These are phyloP conservation scores for Plasmodiophora brassicae DNA, from an alignment of 208 protist genomes.

Conservation along the genomic window DNA sequence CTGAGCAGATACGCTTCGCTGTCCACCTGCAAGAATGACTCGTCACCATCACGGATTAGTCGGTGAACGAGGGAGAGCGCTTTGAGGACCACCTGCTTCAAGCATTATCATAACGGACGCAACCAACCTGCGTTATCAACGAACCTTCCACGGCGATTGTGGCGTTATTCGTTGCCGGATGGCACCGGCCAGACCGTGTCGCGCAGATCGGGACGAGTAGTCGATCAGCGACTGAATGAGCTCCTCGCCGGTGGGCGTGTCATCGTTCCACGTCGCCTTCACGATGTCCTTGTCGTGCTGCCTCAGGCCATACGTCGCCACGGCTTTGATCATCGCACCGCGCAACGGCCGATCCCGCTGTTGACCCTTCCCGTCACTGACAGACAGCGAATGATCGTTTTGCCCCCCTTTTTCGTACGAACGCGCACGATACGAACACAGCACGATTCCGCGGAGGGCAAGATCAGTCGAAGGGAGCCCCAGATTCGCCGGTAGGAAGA, in stretches of 20 bases:
- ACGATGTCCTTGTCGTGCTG: not conserved
- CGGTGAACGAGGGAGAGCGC: not conserved
- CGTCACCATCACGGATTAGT: not conserved
- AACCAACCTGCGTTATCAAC: not conserved
- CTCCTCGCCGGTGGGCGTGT: not conserved
- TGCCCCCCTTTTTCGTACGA: too few relatives aligned
- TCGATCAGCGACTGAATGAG: not conserved
- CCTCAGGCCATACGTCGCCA: not conserved
- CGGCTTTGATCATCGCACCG: not conserved
- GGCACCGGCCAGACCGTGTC: not conserved
- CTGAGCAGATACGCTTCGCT: too few relatives aligned
- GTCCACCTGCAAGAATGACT: too few relatives aligned
- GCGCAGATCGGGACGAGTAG: not conserved
- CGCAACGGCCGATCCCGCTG: too few relatives aligned
- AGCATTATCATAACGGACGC: not conserved
- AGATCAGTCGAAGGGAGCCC: too few relatives aligned
- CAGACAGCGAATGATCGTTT: too few relatives aligned
- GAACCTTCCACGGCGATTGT: not conserved
- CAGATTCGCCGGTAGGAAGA: too few relatives aligned
- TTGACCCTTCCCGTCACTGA: too few relatives aligned
- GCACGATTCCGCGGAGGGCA: too few relatives aligned
- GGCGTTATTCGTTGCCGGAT: not conserved
- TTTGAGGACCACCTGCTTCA: conserved; percentile 11
- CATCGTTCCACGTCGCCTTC: conserved; percentile 26
- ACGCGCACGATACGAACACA: too few relatives aligned